phyloP scores from a whole-genome alignment of 768 basidiomycete genomes.

The Suillus decipiens region DNA sequence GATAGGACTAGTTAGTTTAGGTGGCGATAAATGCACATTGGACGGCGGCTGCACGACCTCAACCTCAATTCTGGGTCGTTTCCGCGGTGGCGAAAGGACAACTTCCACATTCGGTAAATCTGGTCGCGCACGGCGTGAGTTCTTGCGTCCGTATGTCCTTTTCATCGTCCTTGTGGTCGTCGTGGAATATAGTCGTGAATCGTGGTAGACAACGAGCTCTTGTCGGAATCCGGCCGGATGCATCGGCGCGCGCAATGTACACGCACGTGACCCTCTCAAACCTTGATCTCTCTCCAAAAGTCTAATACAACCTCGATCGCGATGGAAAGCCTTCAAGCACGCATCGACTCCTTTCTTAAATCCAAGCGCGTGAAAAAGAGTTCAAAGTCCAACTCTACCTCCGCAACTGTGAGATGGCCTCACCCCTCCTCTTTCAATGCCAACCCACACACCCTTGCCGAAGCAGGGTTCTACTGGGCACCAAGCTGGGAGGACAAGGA shows the following conservation, averaged over 20 bases:
- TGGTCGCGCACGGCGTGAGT: conserved; percentile 19
- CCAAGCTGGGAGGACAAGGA: conserved; percentile 70
- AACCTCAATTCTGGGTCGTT: conserved; percentile 34
- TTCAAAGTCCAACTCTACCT: conserved; percentile 46
- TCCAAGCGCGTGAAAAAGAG: conserved; percentile 56
- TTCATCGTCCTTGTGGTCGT: conserved; percentile 25
- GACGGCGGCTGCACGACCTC: conserved; percentile 26
- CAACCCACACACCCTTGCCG: conserved; percentile 73
- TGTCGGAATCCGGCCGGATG: conserved; percentile 5
- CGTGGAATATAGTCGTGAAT: neutral
- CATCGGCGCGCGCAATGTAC: neutral
- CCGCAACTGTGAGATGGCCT: conserved; percentile 70
- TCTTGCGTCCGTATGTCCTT: conserved; percentile 38
- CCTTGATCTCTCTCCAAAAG: conserved; percentile 6
- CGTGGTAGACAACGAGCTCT: conserved; percentile 4
- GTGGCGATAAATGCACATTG: conserved; percentile 3
- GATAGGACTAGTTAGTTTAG: conserved; percentile 6
- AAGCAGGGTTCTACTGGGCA: conserved; percentile 87
- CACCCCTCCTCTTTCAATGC: conserved; percentile 66
- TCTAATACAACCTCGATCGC: conserved; percentile 17
- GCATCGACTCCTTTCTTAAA: conserved; percentile 71
- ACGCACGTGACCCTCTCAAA: conserved; percentile 4
- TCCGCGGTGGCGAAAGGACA: conserved; percentile 21
- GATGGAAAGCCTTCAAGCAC: conserved; percentile 58
- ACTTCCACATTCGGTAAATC: neutral